Evolutionary conservation across 1,284 basidiomycete genomes (phyloP), one percentile per base, ranked within the genome.

Genomic region (Stereum hirsutum): DNA sequence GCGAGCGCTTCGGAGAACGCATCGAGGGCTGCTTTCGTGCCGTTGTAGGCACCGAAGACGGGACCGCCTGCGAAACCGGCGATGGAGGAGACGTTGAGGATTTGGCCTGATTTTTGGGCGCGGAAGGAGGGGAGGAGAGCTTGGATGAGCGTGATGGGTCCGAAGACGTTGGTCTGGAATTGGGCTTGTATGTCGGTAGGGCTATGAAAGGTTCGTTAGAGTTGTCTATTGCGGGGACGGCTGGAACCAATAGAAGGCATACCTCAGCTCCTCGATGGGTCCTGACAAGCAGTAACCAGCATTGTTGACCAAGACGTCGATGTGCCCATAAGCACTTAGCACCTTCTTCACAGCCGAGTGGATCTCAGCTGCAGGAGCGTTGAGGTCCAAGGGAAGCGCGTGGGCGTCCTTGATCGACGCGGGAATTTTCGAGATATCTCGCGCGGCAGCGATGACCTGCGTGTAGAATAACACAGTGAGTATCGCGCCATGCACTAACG

Each of bases 121-220:
- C 57, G 56, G 40, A 60, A 51, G 21, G 52, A 42, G 0, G 58
- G 55, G 25, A 63, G 51, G 2, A 63, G 46, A 0, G 57, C 49
- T 32, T 63, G 57, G 6, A 54, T 60, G 44, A 62, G 51, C 8
- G 57, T 54, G 38, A 62, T 43, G 14, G 53, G 49, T 5, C 59
- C 59, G 40, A 62, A 63, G 8, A 63, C 44, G 44, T 61, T 59
- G 15, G 53, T 52, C 41, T 58, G 54, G 52, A 59, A 61, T 37
- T 61, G 54, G 14, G 36, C 45, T 19, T 48, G 51, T 21, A 56
- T 41, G 15, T 54, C 53, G 15, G 42, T 44, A 17, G 52, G 8
- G 21, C 53, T 57, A 43, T 2, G 8, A 6, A 12, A 33, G 14
- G 14, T 23, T 30, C 28, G n/a, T 8, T 25, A 12, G n/a, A n/a